Conservation (phyloP, 306 rosid species). For the Pyrus bretschneideri region DNA sequence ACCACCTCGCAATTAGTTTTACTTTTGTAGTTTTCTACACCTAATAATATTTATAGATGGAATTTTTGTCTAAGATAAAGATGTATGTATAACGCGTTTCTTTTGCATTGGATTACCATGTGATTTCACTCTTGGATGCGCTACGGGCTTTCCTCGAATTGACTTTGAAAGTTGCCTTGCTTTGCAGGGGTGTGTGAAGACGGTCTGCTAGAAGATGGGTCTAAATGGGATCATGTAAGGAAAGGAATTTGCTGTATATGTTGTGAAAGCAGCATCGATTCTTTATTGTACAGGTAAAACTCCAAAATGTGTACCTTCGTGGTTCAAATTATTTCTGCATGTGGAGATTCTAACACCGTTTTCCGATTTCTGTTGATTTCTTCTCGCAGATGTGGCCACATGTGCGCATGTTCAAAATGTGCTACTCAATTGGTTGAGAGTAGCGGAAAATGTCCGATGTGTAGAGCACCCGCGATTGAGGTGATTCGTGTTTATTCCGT, state of each 20-base stretch:
- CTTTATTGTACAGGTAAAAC: conserved; percentile 83
- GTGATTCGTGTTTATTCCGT: conserved; percentile 85
- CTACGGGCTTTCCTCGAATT: background rate
- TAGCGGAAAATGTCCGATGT: conserved; percentile 87
- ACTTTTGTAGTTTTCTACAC: background rate
- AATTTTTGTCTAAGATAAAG: too few relatives aligned
- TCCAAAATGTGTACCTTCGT: background rate
- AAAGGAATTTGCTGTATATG: conserved; percentile 92
- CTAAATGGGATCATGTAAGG: conserved; percentile 89
- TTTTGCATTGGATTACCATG: background rate
- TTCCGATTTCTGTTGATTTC: background rate
- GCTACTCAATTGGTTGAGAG: conserved; percentile 62
- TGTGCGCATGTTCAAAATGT: conserved; percentile 90
- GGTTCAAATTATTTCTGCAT: background rate
- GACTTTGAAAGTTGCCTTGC: conserved; percentile 4
- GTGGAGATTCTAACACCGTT: background rate
- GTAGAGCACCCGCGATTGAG: conserved; percentile 86
- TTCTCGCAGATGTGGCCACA: conserved; percentile 85
- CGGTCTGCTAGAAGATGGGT: conserved; percentile 41
- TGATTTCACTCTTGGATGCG: background rate
- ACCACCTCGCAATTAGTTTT: background rate
- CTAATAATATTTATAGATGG: too few relatives aligned
- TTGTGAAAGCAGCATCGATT: conserved; percentile 61
- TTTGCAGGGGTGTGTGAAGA: conserved; percentile 40
- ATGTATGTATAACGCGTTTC: too few relatives aligned